Base-by-base conservation (phyloP, 805 yeast genomes). In the Millerago galiae region DNA sequence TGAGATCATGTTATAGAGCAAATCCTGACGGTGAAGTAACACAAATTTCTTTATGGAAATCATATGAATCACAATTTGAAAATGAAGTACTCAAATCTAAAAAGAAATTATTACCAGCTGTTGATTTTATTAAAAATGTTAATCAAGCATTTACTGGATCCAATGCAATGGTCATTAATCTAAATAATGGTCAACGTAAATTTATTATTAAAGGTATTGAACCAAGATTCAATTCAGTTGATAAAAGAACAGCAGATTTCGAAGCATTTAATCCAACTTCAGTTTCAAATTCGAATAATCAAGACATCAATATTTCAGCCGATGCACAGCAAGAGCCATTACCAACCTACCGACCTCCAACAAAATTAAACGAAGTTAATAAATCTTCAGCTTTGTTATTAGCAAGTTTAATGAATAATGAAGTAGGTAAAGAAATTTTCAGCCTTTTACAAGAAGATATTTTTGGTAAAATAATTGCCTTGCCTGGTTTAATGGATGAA, bases 91-190 rank as follows among this genome's bases (percentile, higher is more conserved):
- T 67, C 35, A 70, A 65, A 26, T 74, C 81, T 53, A 70, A 75
- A 31, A 70, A 73, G 43, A 76, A 79, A 51, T 66, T 91, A 38
- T 70, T 91, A 27, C 95, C 96, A 1, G 99, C 99, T 0, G 97
- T 93, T 11, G 98, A 93, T 51, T 93, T 93, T 61, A 93, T 93
- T 60, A 88, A 91, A 55, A 91, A 93, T 58, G 98, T 91, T 16
- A 83, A 90, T 28, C 77, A 79, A 46, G 95, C 96, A 1, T 93
- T 93, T 59, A 81, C 84, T 14, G 77, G 80, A 53, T 88, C 96
- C 3, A 82, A 86, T 40, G 98, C 99, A 1, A 90, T 89, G 91
- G 98, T 93, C 13, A 77, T 91, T 41, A 70, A 77, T 34, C 73
- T 79, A 6, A 70, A 77, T 12, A 79, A 75, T 12, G 81, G 83